phyloP scores from a whole-genome alignment of 2,329 filamentous ascomycete genomes.

The Talaromyces sp. region DNA sequence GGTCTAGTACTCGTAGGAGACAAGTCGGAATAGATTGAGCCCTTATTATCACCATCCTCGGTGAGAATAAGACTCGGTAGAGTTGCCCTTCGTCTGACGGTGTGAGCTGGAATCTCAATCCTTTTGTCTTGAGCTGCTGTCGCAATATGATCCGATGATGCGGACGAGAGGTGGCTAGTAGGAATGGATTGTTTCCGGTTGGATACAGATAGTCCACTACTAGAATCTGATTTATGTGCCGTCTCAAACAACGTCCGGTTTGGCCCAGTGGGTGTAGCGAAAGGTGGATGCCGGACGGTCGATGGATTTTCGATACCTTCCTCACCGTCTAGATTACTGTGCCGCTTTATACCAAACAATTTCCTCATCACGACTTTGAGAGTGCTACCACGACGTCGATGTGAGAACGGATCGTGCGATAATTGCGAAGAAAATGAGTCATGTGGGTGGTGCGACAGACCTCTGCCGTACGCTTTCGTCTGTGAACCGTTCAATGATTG shows the following conservation, averaged over 20 bases:
- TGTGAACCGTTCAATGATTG: conserved; percentile 6
- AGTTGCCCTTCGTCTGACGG: conserved; percentile 37
- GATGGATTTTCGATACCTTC: conserved; percentile 19
- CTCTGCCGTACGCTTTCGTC: conserved; percentile 6
- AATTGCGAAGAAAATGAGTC: conserved; percentile 22
- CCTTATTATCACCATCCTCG: conserved; percentile 32
- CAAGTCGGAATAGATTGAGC: conserved; percentile 17
- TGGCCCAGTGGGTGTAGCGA: neutral
- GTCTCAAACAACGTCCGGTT: conserved; percentile 21
- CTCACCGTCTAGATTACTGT: conserved; percentile 28
- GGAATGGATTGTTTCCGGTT: conserved; percentile 6
- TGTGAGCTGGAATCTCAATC: conserved; percentile 17
- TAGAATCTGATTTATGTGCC: conserved; percentile 21
- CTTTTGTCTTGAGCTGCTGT: conserved; percentile 6
- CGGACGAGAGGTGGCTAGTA: conserved; percentile 10
- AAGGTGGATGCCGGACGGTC: neutral
- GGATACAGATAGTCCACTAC: conserved; percentile 7
- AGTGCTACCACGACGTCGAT: conserved; percentile 39
- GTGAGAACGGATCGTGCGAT: conserved; percentile 23
- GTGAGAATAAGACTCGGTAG: conserved; percentile 42
- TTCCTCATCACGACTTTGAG: conserved; percentile 43
- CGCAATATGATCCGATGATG: conserved; percentile 11
- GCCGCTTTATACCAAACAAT: conserved; percentile 38
- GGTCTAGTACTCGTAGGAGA: conserved; percentile 14
- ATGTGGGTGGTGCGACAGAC: conserved; percentile 20